Percentiles rank a stretch among this genome's conserved stretches.
These are phyloP conservation scores for Vitis amurensis DNA, from an alignment of 164 flowering plant species.

Conservation along the genomic window DNA sequence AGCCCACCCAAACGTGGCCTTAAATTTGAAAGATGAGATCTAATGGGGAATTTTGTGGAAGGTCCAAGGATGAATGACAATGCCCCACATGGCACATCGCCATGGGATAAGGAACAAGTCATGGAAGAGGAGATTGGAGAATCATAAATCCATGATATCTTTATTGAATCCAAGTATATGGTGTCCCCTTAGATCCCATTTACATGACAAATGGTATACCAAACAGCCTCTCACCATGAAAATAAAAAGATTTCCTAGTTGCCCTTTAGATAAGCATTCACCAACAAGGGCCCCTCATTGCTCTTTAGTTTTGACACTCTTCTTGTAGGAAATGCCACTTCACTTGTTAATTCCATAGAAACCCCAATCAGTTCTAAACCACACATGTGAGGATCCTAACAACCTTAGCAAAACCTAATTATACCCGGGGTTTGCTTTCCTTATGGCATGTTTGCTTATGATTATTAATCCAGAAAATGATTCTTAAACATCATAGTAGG, in stretches of 20 bases:
- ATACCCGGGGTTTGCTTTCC: not conserved
- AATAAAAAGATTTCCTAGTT: not conserved
- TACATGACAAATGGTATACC: constrained; percentile 6
- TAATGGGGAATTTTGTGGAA: not conserved
- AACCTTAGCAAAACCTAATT: not conserved
- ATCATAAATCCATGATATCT: constrained; percentile 22
- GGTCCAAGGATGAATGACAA: not conserved
- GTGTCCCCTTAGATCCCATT: constrained; percentile 22
- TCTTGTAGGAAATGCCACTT: not conserved
- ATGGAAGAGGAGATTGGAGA: constrained; percentile 2
- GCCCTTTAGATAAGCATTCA: constrained; percentile 5
- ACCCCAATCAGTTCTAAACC: not conserved
- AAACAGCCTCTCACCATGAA: not conserved
- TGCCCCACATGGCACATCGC: constrained; percentile 8
- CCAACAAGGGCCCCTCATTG: not conserved
- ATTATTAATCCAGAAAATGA: not conserved
- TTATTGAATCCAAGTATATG: constrained; percentile 22
- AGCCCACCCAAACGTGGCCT: too few relatives aligned
- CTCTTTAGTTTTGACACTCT: not conserved
- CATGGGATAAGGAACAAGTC: constrained; percentile 10
- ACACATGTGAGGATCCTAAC: not conserved
- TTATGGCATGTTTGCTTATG: not conserved
- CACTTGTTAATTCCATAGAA: not conserved
- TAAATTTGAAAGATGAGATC: too few relatives aligned
- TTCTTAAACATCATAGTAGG: not conserved